These are phyloP conservation scores for Macrolepiota fuliginosa DNA, from an alignment of 768 basidiomycete species.

Conservation along the genomic window DNA sequence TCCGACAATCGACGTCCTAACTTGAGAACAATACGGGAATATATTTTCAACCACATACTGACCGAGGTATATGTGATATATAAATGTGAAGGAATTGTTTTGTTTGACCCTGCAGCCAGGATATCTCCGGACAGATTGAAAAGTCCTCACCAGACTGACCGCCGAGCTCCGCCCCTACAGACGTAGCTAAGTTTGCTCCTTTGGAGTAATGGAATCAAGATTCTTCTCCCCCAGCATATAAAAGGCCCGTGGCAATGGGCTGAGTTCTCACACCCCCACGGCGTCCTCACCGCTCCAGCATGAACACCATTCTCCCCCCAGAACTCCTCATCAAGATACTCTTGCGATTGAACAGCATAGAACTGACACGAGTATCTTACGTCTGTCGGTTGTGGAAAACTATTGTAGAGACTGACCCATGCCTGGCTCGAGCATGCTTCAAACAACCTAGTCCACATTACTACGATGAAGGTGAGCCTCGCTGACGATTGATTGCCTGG, in stretches of 20 bases:
- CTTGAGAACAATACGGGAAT: too few relatives aligned
- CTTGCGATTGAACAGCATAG: constrained; percentile 12
- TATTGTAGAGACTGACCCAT: constrained; percentile 9
- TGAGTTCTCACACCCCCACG: not conserved
- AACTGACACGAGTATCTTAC: constrained; percentile 11
- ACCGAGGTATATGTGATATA: too few relatives aligned
- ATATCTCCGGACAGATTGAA: too few relatives aligned
- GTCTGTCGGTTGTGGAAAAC: constrained; percentile 17
- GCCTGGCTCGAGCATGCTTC: constrained; percentile 12
- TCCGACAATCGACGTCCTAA: too few relatives aligned
- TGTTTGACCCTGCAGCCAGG: too few relatives aligned
- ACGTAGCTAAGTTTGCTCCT: not conserved
- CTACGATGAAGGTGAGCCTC: not conserved
- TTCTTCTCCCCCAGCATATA: not conserved
- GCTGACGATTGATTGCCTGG: too few relatives aligned
- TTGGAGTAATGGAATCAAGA: not conserved
- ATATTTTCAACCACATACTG: too few relatives aligned
- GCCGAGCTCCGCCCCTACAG: not conserved
- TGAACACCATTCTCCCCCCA: constrained; percentile 3
- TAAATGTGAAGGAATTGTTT: too few relatives aligned
- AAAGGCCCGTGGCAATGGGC: not conserved
- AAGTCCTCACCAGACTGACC: not conserved
- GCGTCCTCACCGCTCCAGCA: not conserved
- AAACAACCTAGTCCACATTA: constrained; percentile 2
- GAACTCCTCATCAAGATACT: constrained; percentile 17